Conservation (phyloP, 768 basidiomycete species). For the Agaricus sinodeliciosus region DNA sequence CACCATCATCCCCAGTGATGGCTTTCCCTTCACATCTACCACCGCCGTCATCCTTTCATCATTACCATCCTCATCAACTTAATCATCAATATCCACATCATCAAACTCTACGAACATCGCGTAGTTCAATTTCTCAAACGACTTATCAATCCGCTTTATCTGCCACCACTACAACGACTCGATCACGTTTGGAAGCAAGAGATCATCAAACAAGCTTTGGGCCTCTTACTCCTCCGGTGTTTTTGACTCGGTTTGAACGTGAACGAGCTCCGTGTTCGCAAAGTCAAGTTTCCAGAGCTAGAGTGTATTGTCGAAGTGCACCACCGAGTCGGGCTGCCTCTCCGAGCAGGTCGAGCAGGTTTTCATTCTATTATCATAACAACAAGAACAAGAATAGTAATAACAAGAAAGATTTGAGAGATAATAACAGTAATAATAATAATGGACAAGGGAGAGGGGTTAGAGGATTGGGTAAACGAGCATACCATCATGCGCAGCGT, state of each 20-base stretch:
- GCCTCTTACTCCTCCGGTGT: constrained; percentile 24
- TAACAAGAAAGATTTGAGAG: neutral
- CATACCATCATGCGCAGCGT: too few species aligned
- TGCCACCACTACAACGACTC: constrained; percentile 9
- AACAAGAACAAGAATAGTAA: constrained; percentile 13
- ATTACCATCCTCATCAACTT: too few species aligned
- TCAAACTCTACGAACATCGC: constrained; percentile 24
- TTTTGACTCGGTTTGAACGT: constrained; percentile 29
- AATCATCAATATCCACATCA: neutral
- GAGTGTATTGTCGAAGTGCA: constrained; percentile 64
- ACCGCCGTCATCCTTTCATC: too few species aligned
- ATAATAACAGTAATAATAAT: constrained; percentile 17
- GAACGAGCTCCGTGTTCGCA: constrained; percentile 28
- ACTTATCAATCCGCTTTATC: constrained; percentile 12
- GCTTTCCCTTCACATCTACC: too few species aligned
- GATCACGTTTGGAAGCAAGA: constrained; percentile 22
- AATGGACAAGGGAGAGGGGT: constrained; percentile 11
- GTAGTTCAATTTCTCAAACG: constrained; percentile 35
- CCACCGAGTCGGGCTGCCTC: constrained; percentile 60
- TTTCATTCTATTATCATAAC: constrained; percentile 19
- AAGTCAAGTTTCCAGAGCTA: constrained; percentile 41
- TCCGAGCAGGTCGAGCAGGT: constrained; percentile 8
- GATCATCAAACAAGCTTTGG: constrained; percentile 31
- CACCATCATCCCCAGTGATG: neutral
- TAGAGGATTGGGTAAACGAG: constrained; percentile 11